A percentile compares a stretch with the other conserved stretches of the same genome.
Conservation (phyloP, 306 rosid species). For the Leucaena leucocephala region DNA sequence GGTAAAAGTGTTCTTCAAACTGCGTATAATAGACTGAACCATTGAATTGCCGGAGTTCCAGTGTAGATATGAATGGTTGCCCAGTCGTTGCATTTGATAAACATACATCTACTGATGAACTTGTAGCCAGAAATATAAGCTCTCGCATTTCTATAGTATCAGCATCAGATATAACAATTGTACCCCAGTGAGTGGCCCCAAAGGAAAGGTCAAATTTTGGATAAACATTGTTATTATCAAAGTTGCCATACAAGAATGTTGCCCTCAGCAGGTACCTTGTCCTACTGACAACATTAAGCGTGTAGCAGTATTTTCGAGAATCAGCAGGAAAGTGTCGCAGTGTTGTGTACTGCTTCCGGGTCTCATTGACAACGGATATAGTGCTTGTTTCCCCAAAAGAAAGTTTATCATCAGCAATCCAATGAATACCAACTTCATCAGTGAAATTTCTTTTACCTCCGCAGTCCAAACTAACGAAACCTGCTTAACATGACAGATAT, state of each 20-base stretch:
- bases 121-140: conserved; percentile 83
- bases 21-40: conserved; percentile 79
- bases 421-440: conserved; percentile 74
- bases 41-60: conserved; percentile 95
- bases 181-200: conserved; percentile 91
- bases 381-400: conserved; percentile 57
- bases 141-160: conserved; percentile 59
- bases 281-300: conserved; percentile 73
- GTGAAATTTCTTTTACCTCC: conserved; percentile 74
- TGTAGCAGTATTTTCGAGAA: conserved; percentile 86
- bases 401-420: conserved; percentile 70
- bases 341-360: conserved; percentile 67
- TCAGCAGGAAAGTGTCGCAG: conserved; percentile 87
- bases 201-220: conserved; percentile 87
- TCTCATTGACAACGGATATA: conserved; percentile 70
- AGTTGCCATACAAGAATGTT: conserved; percentile 91
- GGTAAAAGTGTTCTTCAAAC: conserved; percentile 69
- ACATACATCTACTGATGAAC: conserved; percentile 79
- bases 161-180: conserved; percentile 89
- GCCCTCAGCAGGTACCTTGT: conserved; percentile 86
- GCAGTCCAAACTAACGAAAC: conserved; percentile 92
- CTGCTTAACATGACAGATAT: conserved; percentile 48
- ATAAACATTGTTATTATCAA: conserved; percentile 80
- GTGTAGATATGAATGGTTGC: conserved; percentile 90
- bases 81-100: conserved; percentile 99